A percentile compares a stretch with the other conserved stretches of the same genome.
Evolutionary conservation across 495 filamentous ascomycete species (phyloP).

Genomic region (Aspergillus bridgeri): DNA sequence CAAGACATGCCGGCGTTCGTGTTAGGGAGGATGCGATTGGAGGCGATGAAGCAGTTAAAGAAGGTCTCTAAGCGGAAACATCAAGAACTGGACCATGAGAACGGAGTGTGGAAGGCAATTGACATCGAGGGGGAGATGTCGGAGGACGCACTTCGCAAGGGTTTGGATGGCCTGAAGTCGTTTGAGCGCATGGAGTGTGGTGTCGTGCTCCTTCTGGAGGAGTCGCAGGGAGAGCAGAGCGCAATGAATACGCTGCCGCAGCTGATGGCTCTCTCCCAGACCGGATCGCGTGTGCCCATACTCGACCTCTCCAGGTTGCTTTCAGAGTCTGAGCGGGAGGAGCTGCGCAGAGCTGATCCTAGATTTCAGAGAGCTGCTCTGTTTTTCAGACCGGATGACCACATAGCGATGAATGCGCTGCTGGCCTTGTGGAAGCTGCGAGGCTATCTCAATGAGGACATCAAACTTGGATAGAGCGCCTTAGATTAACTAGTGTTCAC

Average conservation of each 20-base stretch:
- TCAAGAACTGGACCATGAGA: constrained; percentile 18
- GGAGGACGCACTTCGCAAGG: constrained; percentile 26
- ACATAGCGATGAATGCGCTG: constrained; percentile 47
- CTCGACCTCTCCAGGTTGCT: constrained; percentile 44
- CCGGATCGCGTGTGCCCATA: constrained; percentile 35
- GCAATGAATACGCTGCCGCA: constrained; percentile 23
- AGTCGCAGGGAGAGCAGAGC: background rate
- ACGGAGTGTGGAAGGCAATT: constrained; percentile 35
- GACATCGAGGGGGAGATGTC: constrained; percentile 22
- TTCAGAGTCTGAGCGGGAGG: constrained; percentile 27
- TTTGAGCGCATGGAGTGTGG: constrained; percentile 30
- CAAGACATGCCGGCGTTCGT: constrained; percentile 65
- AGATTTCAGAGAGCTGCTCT: constrained; percentile 27
- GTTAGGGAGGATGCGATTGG: constrained; percentile 47
- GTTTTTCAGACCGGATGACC: constrained; percentile 37
- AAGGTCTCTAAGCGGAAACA: constrained; percentile 18
- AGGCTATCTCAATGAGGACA: constrained; percentile 46
- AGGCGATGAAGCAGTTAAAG: constrained; percentile 40
- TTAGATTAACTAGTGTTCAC: too few species aligned
- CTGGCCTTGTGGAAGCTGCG: constrained; percentile 65
- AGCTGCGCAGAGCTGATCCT: constrained; percentile 21
- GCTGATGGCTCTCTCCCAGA: constrained; percentile 28
- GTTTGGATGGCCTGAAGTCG: constrained; percentile 20
- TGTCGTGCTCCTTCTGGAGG: constrained; percentile 27
- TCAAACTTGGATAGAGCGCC: background rate